Evolutionary conservation across 768 basidiomycete species (phyloP).

Genomic region (Royoungia palumana): DNA sequence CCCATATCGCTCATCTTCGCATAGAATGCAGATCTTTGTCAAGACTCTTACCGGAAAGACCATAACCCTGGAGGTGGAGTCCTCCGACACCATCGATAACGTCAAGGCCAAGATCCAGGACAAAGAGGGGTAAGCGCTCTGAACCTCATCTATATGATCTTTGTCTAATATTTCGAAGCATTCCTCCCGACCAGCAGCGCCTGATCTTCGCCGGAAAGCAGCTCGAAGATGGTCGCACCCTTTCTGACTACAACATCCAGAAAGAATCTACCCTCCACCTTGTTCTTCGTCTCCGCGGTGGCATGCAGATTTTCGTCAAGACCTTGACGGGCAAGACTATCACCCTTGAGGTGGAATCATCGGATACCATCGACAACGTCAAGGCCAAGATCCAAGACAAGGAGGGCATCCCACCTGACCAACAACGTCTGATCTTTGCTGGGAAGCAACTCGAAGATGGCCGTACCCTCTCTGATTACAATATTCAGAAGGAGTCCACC

Average conservation of each 20-base stretch:
- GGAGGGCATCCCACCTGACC: conserved; percentile 85
- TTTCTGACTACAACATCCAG: conserved; percentile 91
- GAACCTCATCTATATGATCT: fast-evolving
- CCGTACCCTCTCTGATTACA: conserved; percentile 86
- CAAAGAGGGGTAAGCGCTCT: conserved; percentile 49
- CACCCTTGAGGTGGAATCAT: conserved; percentile 86
- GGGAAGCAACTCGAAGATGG: conserved; percentile 93
- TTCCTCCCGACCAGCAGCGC: conserved; percentile 89
- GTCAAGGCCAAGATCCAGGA: conserved; percentile 56
- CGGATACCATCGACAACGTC: conserved; percentile 84
- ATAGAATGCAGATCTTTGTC: conserved; percentile 63
- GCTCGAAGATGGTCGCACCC: conserved; percentile 89
- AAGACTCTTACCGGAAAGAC: conserved; percentile 91
- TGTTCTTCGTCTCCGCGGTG: conserved; percentile 88
- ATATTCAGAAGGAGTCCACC: conserved; percentile 87
- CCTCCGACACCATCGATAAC: conserved; percentile 27
- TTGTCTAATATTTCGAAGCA: conserved; percentile 32
- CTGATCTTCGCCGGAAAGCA: conserved; percentile 97
- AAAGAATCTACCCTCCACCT: conserved; percentile 90
- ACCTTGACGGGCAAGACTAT: conserved; percentile 88
- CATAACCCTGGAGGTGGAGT: conserved; percentile 40
- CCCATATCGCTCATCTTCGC: background rate
- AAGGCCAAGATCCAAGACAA: conserved; percentile 94
- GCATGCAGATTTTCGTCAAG: conserved; percentile 85
- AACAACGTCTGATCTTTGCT: conserved; percentile 88